These are phyloP conservation scores for Neurospora sp. DNA, from an alignment of 2,329 filamentous ascomycete species.

Conservation along the genomic window DNA sequence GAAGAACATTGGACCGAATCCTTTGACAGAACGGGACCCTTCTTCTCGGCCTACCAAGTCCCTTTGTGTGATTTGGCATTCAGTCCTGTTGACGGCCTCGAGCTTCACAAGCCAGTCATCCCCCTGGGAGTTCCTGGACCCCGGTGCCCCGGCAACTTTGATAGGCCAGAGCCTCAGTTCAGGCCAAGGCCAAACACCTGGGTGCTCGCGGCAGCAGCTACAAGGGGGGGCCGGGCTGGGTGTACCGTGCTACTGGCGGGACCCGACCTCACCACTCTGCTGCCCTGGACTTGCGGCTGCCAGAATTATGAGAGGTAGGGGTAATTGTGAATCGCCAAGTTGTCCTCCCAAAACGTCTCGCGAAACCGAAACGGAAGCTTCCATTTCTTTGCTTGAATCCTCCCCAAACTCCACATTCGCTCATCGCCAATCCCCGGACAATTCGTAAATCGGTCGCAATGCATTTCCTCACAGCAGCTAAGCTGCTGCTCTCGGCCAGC, in stretches of 20 bases:
- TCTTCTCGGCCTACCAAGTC: background rate
- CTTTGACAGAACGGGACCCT: background rate
- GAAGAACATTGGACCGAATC: background rate
- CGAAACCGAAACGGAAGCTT: background rate
- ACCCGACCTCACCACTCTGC: background rate
- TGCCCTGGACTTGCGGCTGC: background rate
- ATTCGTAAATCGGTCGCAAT: slow-evolving; percentile 21
- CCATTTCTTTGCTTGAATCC: background rate
- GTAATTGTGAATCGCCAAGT: slow-evolving; percentile 15
- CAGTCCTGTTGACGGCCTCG: background rate
- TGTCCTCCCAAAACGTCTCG: slow-evolving; percentile 11
- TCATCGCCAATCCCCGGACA: slow-evolving; percentile 4
- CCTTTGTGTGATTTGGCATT: background rate
- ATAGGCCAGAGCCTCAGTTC: background rate
- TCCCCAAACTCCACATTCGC: slow-evolving; percentile 8
- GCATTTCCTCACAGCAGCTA: slow-evolving; percentile 32
- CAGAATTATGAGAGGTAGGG: background rate
- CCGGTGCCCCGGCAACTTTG: background rate
- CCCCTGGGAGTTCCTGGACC: background rate
- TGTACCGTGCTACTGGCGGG: background rate
- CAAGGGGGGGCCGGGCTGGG: background rate
- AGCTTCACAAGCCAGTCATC: background rate
- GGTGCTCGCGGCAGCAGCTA: background rate
- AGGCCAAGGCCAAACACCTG: background rate
- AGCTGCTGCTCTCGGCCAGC: slow-evolving; percentile 35